These are phyloP conservation scores for Trypanosoma brucei DNA, from an alignment of 208 protist genomes.

Conservation along the genomic window DNA sequence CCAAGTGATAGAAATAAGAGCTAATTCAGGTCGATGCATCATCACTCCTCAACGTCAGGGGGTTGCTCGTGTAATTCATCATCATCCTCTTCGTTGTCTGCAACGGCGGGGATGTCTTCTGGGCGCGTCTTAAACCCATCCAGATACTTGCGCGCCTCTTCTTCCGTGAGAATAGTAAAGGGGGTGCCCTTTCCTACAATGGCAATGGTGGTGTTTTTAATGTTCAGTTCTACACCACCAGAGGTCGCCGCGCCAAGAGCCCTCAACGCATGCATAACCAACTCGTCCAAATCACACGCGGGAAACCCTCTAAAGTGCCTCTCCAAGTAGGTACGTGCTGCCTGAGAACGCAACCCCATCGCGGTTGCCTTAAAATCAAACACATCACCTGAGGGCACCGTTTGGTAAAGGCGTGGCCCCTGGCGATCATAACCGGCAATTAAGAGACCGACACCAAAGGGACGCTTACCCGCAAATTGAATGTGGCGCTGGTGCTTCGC, in stretches of 20 bases:
- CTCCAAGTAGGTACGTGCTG: conserved; percentile 98
- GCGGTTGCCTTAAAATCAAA: conserved; percentile 98
- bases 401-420: conserved; percentile 95
- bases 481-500: conserved; percentile 97
- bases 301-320: conserved; percentile 93
- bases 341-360: conserved; percentile 98
- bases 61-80: conserved; percentile 63
- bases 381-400: conserved; percentile 95
- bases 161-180: conserved; percentile 87
- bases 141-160: conserved; percentile 75
- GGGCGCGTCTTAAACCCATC: conserved; percentile 75
- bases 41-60: conserved; percentile 82
- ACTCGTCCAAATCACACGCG: conserved; percentile 75
- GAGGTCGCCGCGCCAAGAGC: conserved; percentile 91
- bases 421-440: conserved; percentile 93
- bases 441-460: conserved; percentile 99
- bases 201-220: conserved; percentile 90
- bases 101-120: conserved; percentile 58
- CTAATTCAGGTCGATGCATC: no score
- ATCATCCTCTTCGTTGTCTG: conserved; percentile 51
- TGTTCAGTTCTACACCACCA: conserved; percentile 86
- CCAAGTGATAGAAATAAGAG: no score
- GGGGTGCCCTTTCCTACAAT: conserved; percentile 87
- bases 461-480: conserved; percentile 92
- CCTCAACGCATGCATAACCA: conserved; percentile 92